phyloP scores from a whole-genome alignment of 2,329 filamentous ascomycete species.

The Truncatella angustata region DNA sequence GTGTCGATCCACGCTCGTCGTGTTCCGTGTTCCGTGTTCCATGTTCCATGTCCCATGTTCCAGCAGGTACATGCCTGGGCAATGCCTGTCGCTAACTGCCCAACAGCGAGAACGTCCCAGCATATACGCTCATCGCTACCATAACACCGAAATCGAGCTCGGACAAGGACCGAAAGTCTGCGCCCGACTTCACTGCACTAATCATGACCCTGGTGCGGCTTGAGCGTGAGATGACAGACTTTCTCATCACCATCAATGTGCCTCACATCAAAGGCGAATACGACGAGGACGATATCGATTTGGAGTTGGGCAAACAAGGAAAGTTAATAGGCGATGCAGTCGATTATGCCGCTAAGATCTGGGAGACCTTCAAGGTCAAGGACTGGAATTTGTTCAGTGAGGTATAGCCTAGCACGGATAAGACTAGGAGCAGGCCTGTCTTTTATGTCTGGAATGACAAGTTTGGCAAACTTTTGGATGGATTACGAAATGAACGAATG shows the following conservation, averaged over 20 bases:
- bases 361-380: constrained; percentile 72
- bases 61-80: no score
- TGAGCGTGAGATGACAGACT: constrained; percentile 71
- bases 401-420: no score
- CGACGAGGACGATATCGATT: constrained; percentile 68
- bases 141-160: constrained; percentile 44
- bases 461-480: neutral
- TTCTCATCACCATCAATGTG: constrained; percentile 84
- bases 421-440: neutral
- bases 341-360: constrained; percentile 66
- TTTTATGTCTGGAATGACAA: neutral
- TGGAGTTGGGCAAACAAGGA: constrained; percentile 63
- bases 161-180: constrained; percentile 35
- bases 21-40: no score
- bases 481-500: no score
- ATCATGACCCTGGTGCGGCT: constrained; percentile 77
- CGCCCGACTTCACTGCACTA: constrained; percentile 68
- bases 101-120: constrained; percentile 53
- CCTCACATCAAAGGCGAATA: constrained; percentile 78
- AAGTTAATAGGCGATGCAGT: constrained; percentile 66
- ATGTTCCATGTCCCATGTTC: no score
- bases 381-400: constrained; percentile 74
- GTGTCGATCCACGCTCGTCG: no score
- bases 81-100: no score
- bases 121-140: constrained; percentile 69